Evolutionary conservation across 257 asterid species (phyloP), one percentile per base, ranked within the genome.

Genomic region (Nicotiana benthamiana): DNA sequence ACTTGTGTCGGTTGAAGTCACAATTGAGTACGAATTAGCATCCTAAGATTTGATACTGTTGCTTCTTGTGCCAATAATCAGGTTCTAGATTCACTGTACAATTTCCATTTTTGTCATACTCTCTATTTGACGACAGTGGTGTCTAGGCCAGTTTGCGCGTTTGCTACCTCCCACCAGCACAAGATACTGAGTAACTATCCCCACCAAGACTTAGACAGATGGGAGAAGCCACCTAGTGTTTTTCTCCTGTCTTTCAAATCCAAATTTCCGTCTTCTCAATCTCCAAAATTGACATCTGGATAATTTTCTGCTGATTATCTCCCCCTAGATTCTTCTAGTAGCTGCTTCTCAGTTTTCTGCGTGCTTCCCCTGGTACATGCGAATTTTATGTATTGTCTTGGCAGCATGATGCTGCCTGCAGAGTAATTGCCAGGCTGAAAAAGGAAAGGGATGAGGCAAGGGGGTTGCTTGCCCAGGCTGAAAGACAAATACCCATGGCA

Each of bases 351-450:
- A 11, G 48, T 72, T 12, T 74, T 48, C 43, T 77, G 81, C 9
- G 17, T 36, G 74, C 60, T 78, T 60, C 54, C 2, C 43, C 2
- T 80, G n/a, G 4, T 62, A 40, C 65, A 57, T 34, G 11, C 83
- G 10, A 81, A 70, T 13, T 80, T 86, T 28, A 78, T 52, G 48
- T 62, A 30, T 46, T 12, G 63, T 70, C 57, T 59, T 89, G 75
- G 87, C 91, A 96, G 98, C 99, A 96, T 88, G 99, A 96, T 84
- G 98, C 99, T 56, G 99, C 99, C 5, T 94, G 99, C 86, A 96
- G 98, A 88, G 99, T 96, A 74, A 96, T 96, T 90, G 98, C 99
- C 86, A 91, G 99, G 88, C 83, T 96, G 80, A 94, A 91, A 88
- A 96, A 92, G 87, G 99, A 94, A 89, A 91, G 98, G 88, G 98